Evolutionary conservation across 2,329 filamentous ascomycete genomes (phyloP).

Genomic region (Trichophyton simii): DNA sequence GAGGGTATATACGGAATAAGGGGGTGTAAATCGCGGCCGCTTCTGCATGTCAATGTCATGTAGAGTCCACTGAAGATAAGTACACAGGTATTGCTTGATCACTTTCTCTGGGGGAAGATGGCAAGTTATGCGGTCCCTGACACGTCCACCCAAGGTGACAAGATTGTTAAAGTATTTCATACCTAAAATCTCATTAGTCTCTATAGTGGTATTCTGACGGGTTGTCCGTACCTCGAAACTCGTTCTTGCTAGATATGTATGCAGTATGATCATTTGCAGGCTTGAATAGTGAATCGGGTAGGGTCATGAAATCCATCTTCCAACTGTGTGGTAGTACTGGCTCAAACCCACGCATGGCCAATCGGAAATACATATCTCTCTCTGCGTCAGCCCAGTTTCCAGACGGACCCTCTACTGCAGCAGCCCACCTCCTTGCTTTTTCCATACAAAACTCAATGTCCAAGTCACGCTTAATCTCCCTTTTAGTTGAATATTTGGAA

Average conservation of each 20-base stretch:
- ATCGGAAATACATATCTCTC: constrained; percentile 40
- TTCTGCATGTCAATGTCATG: constrained; percentile 35
- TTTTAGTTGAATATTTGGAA: neutral
- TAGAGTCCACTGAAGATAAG: constrained; percentile 44
- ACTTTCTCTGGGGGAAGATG: constrained; percentile 24
- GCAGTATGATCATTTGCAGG: constrained; percentile 25
- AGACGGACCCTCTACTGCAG: constrained; percentile 28
- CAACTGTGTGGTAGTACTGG: constrained; percentile 42
- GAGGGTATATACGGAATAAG: constrained; percentile 36
- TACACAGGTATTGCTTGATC: constrained; percentile 31
- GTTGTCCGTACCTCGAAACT: constrained; percentile 34
- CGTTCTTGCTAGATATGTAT: constrained; percentile 34
- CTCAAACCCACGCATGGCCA: constrained; percentile 45
- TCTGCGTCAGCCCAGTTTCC: constrained; percentile 42
- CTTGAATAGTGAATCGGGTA: constrained; percentile 43
- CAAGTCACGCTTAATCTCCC: constrained; percentile 18
- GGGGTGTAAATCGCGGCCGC: constrained; percentile 25
- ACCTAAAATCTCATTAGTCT: constrained; percentile 22
- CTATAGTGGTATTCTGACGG: neutral
- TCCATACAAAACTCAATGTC: constrained; percentile 21
- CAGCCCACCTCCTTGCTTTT: constrained; percentile 24
- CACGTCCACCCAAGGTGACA: constrained; percentile 39
- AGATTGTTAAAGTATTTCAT: constrained; percentile 40
- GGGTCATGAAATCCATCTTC: constrained; percentile 41
- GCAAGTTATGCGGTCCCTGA: constrained; percentile 38